Evolutionary conservation across 2,329 filamentous ascomycete genomes (phyloP), one percentile per base, ranked within the genome.

Genomic region (Fusarium cyanostomum): DNA sequence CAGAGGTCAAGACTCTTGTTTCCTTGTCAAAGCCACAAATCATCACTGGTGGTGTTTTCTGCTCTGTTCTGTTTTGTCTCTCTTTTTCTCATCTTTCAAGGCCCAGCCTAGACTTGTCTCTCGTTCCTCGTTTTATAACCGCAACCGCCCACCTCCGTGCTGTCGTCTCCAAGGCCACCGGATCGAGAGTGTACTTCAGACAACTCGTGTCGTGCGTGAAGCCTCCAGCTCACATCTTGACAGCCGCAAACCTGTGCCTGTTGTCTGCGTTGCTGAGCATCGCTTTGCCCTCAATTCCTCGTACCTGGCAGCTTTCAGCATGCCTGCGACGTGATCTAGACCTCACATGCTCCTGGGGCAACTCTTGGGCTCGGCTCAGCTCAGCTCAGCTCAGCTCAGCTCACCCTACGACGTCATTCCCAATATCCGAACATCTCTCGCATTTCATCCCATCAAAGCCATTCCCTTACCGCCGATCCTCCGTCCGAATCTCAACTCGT

Each of bases 321-420:
- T 70, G 64, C 58, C 59, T 65, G 30, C 59, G 54, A 62, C 48
- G 67, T 67, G 58, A 70, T 56, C 59, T 63, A 66, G 66, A 59
- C 55, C 61, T 67, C 56, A 50, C 52, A 59, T 64, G 58, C 62
- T 67, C 56, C 53, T 42, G 44, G 52, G 58, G 49, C 56, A 51
- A 57, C 45, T 59, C 52, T 59, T 52, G 41, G 48, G 46, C 53
- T 68, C 53, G 53, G 21, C 21, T 21, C 21, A 21, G n/a, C n/a
- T n/a, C n/a, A n/a, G n/a, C n/a, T n/a, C n/a, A n/a, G n/a, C n/a
- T n/a, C n/a, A n/a, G n/a, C n/a, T 68, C 53, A 55, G 21, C 21
- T 21, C 21, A 21, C 21, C 21, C 57, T 39, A 56, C 66, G 53
- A 68, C 67, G 62, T 66, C 62, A 67, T 61, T 52, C 35, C 44